These are phyloP conservation scores for Ascochyta viciae-villosae DNA, from an alignment of 2,329 filamentous ascomycete species.

Conservation along the genomic window DNA sequence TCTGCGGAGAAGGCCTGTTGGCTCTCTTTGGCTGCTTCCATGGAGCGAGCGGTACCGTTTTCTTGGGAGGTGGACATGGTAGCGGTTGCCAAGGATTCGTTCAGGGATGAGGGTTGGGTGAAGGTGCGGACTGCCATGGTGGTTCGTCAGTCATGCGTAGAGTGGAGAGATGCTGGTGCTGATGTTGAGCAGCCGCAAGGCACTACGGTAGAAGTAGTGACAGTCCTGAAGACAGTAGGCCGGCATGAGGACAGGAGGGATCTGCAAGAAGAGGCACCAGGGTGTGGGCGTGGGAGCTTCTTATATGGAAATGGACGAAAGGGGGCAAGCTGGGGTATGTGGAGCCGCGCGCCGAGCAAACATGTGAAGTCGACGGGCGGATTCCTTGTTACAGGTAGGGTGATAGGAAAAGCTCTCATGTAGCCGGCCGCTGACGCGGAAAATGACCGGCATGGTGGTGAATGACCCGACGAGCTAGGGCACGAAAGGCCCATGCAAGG, in stretches of 20 bases:
- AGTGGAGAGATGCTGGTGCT: constrained; percentile 79
- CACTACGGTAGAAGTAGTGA: constrained; percentile 92
- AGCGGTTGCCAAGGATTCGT: constrained; percentile 62
- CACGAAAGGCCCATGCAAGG: constrained; percentile 24
- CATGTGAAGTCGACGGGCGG: constrained; percentile 46
- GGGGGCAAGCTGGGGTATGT: constrained; percentile 34
- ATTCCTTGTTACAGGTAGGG: constrained; percentile 37
- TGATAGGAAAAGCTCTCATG: constrained; percentile 32
- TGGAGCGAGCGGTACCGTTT: constrained; percentile 51
- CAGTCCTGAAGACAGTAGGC: constrained; percentile 83
- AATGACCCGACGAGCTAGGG: constrained; percentile 31
- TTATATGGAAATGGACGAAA: constrained; percentile 47
- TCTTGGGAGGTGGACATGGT: constrained; percentile 49
- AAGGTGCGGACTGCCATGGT: constrained; percentile 74
- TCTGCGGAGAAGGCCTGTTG: constrained; percentile 57
- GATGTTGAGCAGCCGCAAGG: constrained; percentile 83
- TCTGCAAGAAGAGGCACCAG: constrained; percentile 21
- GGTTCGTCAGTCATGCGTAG: constrained; percentile 67
- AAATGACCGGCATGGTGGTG: constrained; percentile 40
- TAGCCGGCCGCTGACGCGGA: constrained; percentile 43
- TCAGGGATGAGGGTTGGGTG: constrained; percentile 74
- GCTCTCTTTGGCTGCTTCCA: constrained; percentile 62
- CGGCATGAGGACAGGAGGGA: constrained; percentile 66
- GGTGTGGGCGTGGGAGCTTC: constrained; percentile 27
- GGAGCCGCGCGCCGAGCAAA: constrained; percentile 26